Conservation (phyloP, 2,329 filamentous ascomycete genomes). For the Colletotrichum tofieldiae region DNA sequence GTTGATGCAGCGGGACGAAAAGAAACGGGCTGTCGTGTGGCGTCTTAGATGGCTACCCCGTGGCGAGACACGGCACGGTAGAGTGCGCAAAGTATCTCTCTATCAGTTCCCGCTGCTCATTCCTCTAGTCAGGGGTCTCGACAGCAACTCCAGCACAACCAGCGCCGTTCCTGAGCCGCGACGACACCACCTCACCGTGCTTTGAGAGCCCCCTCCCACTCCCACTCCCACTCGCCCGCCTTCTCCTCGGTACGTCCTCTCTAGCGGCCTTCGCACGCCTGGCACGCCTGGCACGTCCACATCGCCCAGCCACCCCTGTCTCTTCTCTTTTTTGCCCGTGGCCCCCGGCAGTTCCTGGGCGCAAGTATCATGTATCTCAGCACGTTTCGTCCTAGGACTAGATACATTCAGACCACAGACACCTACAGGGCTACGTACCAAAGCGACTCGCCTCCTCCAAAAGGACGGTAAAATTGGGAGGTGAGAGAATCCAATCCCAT, state of each 20-base stretch:
- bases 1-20: constrained; percentile 16
- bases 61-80: no score
- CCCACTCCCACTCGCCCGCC: constrained; percentile 6
- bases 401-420: constrained; percentile 8
- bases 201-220: constrained; percentile 5
- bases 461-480: constrained; percentile 5
- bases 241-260: constrained; percentile 29
- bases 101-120: constrained; percentile 23
- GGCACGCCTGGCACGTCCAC: constrained; percentile 17
- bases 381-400: neutral
- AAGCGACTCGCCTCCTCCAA: constrained; percentile 1
- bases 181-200: constrained; percentile 12
- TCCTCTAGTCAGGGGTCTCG: constrained; percentile 37
- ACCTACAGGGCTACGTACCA: no score
- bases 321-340: constrained; percentile 3
- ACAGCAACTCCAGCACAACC: constrained; percentile 13
- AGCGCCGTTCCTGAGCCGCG: constrained; percentile 40
- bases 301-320: constrained; percentile 16
- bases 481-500: constrained; percentile 4
- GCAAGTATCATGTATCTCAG: constrained; percentile 21
- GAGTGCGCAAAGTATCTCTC: neutral
- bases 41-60: constrained; percentile 23
- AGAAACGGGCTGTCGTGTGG: constrained; percentile 28
- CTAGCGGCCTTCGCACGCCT: constrained; percentile 19
- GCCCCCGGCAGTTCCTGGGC: constrained; percentile 14